These are phyloP conservation scores for Candida tropicalis DNA, from an alignment of 1,139 yeast genomes.

Conservation along the genomic window DNA sequence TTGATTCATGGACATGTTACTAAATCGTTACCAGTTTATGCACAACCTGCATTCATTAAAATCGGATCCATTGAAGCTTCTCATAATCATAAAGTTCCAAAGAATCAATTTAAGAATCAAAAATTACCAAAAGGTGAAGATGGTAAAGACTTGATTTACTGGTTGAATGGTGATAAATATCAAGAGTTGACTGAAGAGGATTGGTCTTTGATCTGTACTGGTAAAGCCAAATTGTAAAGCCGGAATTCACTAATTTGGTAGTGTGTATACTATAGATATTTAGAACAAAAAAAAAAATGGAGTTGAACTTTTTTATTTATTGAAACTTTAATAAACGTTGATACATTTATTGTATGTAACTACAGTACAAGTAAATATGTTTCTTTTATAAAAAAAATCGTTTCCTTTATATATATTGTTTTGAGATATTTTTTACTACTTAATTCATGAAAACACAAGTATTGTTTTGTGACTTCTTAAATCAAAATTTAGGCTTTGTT, in stretches of 20 bases:
- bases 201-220: constrained; percentile 57
- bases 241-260: not conserved
- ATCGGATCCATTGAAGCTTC: constrained; percentile 64
- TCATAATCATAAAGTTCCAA: constrained; percentile 87
- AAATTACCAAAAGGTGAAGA: constrained; percentile 70
- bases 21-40: constrained; percentile 74
- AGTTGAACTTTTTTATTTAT: not conserved
- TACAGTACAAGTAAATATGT: not conserved
- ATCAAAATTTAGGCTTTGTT: constrained; percentile 51
- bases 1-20: constrained; percentile 38
- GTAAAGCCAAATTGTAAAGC: constrained; percentile 39
- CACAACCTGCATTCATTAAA: constrained; percentile 83
- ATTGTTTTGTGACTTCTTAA: not conserved
- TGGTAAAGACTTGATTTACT: constrained; percentile 65
- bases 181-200: constrained; percentile 57
- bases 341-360: not conserved
- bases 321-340: not conserved
- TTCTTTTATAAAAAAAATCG: not conserved
- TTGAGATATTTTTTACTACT: not conserved
- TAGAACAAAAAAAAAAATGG: not conserved
- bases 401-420: not conserved
- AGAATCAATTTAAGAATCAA: constrained; percentile 75
- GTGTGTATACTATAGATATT: not conserved
- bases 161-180: constrained; percentile 64
- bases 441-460: not conserved